phyloP scores from a whole-genome alignment of 2,329 filamentous ascomycete genomes.

The Ceratocystis cubensis region DNA sequence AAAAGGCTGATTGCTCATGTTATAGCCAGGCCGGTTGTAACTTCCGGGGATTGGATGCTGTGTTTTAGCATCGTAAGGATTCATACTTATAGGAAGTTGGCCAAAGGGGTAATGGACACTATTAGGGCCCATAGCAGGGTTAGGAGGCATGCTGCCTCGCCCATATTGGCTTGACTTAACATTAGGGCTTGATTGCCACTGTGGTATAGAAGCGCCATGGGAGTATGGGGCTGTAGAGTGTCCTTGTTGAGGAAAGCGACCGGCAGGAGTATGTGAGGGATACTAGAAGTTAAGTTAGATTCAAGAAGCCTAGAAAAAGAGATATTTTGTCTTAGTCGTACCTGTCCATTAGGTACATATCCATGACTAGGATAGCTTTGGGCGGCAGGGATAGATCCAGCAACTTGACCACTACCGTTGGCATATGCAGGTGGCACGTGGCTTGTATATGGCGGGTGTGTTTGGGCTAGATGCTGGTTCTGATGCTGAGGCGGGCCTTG shows the following conservation, averaged over 20 bases:
- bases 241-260: slow-evolving; percentile 4
- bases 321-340: slow-evolving; percentile 26
- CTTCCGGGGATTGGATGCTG: slow-evolving; percentile 69
- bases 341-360: slow-evolving; percentile 27
- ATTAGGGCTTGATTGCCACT: slow-evolving; percentile 31
- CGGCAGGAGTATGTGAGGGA: background rate
- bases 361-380: slow-evolving; percentile 32
- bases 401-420: background rate
- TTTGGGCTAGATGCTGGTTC: background rate
- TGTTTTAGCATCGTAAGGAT: slow-evolving; percentile 54
- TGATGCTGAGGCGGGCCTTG: slow-evolving; percentile 21
- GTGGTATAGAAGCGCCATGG: slow-evolving; percentile 24
- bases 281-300: background rate
- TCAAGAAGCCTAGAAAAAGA: background rate
- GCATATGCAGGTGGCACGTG: background rate
- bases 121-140: slow-evolving; percentile 21
- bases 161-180: slow-evolving; percentile 26
- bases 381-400: slow-evolving; percentile 27
- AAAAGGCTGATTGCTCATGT: slow-evolving; percentile 88
- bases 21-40: slow-evolving; percentile 75
- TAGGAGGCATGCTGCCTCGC: slow-evolving; percentile 22
- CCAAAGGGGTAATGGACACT: slow-evolving; percentile 59
- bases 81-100: slow-evolving; percentile 58
- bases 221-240: slow-evolving; percentile 7
- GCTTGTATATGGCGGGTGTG: background rate